Evolutionary conservation across 1,284 basidiomycete species (phyloP).

Genomic region (Ceratobasidium sp.): DNA sequence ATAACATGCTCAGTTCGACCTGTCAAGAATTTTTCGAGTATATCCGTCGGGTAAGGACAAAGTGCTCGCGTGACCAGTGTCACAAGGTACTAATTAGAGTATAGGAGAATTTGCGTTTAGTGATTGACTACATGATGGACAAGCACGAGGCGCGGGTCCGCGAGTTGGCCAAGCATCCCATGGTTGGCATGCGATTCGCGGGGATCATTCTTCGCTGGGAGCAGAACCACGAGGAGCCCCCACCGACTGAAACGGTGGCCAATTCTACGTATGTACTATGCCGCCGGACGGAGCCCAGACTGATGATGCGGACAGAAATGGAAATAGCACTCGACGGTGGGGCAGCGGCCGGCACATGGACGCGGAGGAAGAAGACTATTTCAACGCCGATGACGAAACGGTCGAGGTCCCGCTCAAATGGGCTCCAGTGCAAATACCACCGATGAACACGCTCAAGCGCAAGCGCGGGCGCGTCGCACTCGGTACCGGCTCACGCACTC

Average conservation of each 20-base stretch:
- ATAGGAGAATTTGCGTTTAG: slow-evolving; percentile 86
- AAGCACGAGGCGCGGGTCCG: slow-evolving; percentile 72
- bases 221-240: slow-evolving; percentile 87
- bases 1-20: slow-evolving; percentile 92
- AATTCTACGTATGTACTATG: slow-evolving; percentile 26
- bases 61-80: slow-evolving; percentile 3
- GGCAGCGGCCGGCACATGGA: slow-evolving; percentile 63
- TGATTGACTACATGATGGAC: slow-evolving; percentile 86
- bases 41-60: slow-evolving; percentile 73
- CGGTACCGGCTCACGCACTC: slow-evolving; percentile 45
- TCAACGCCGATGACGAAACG: slow-evolving; percentile 76
- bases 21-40: slow-evolving; percentile 95
- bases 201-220: slow-evolving; percentile 83
- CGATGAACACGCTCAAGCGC: slow-evolving; percentile 59
- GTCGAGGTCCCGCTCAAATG: slow-evolving; percentile 47
- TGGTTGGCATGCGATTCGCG: slow-evolving; percentile 73
- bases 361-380: slow-evolving; percentile 83
- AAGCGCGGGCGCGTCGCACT: slow-evolving; percentile 53
- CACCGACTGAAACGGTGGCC: slow-evolving; percentile 45
- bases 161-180: slow-evolving; percentile 64
- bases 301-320: slow-evolving; percentile 26
- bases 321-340: slow-evolving; percentile 52
- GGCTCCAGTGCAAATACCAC: slow-evolving; percentile 35
- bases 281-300: slow-evolving; percentile 34
- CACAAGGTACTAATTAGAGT: background rate